Percentiles rank a stretch among this genome's conserved stretches.
phyloP scores from a whole-genome alignment of 179 eudicot species.

The Spinacia oleracea region DNA sequence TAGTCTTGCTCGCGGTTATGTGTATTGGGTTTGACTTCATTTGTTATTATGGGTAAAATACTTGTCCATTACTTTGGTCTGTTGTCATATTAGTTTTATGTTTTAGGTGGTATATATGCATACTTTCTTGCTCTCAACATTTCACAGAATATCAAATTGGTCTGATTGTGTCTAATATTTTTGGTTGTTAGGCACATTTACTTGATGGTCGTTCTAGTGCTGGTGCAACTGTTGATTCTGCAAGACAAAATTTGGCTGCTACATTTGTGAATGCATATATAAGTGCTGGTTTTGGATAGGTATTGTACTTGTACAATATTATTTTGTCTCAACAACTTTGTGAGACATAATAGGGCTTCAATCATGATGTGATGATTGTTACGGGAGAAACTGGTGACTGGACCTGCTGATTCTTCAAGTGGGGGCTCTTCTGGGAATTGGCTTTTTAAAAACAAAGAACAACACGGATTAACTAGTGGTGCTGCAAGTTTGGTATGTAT shows the following conservation, averaged over 20 bases:
- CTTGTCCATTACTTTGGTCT: not conserved
- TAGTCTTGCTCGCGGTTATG: not conserved
- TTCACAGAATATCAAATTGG: no score
- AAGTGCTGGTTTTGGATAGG: conserved; percentile 97
- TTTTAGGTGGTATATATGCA: not conserved
- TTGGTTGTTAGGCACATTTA: conserved; percentile 69
- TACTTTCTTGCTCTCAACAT: not conserved
- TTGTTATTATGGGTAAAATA: not conserved
- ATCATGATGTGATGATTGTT: conserved; percentile 21
- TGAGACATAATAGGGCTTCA: not conserved
- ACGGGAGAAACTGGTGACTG: conserved; percentile 81
- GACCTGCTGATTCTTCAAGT: conserved; percentile 65
- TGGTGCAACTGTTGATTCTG: conserved; percentile 86
- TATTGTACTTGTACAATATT: conserved; percentile 23
- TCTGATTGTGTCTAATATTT: not conserved
- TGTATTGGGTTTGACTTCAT: not conserved
- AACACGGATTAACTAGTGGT: conserved; percentile 95
- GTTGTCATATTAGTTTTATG: not conserved
- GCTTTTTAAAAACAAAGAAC: conserved; percentile 94
- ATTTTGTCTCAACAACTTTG: not conserved
- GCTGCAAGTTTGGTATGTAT: conserved; percentile 89
- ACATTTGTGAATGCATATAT: conserved; percentile 99
- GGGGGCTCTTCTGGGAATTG: conserved; percentile 79
- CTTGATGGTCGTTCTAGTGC: conserved; percentile 96
- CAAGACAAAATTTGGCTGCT: conserved; percentile 92